Evolutionary conservation across 805 yeast species (phyloP).

Genomic region (Wickerhamomyces rabaulensis): DNA sequence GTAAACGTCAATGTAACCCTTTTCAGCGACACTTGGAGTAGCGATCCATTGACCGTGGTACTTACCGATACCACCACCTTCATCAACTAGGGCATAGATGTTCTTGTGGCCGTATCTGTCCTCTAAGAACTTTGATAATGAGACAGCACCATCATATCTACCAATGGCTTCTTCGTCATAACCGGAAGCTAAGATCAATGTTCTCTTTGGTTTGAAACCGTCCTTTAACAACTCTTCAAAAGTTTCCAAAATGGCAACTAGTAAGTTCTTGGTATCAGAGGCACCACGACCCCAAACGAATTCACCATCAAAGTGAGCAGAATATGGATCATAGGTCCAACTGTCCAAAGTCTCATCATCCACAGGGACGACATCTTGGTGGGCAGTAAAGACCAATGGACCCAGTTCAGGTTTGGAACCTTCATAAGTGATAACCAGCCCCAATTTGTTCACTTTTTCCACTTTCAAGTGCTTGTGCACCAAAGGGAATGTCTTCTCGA

Average conservation of each 20-base stretch:
- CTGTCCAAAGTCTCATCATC: constrained; percentile 47
- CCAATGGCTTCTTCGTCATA: constrained; percentile 78
- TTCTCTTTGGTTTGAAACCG: constrained; percentile 51
- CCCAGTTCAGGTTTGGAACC: constrained; percentile 48
- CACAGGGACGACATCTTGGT: constrained; percentile 82
- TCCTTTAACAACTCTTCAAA: constrained; percentile 44
- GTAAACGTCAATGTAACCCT: constrained; percentile 51
- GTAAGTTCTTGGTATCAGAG: constrained; percentile 63
- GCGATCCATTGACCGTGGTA: constrained; percentile 40
- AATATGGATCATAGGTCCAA: constrained; percentile 69
- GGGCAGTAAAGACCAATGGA: constrained; percentile 71
- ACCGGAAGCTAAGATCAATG: constrained; percentile 62
- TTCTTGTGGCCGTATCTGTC: constrained; percentile 55
- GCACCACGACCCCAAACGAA: constrained; percentile 71
- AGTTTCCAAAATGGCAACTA: constrained; percentile 61
- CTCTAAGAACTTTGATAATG: constrained; percentile 40
- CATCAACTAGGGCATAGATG: constrained; percentile 60
- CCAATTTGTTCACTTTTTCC: constrained; percentile 57
- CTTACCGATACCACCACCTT: constrained; percentile 37
- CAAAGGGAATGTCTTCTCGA: constrained; percentile 51
- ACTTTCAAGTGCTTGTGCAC: constrained; percentile 43
- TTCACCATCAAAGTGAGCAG: constrained; percentile 60
- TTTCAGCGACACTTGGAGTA: constrained; percentile 53
- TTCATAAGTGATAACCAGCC: constrained; percentile 58
- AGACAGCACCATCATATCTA: constrained; percentile 45